Percentiles rank a stretch among this genome's conserved stretches.
Conservation (phyloP, 306 rosid species). For the Cucumis melo region DNA sequence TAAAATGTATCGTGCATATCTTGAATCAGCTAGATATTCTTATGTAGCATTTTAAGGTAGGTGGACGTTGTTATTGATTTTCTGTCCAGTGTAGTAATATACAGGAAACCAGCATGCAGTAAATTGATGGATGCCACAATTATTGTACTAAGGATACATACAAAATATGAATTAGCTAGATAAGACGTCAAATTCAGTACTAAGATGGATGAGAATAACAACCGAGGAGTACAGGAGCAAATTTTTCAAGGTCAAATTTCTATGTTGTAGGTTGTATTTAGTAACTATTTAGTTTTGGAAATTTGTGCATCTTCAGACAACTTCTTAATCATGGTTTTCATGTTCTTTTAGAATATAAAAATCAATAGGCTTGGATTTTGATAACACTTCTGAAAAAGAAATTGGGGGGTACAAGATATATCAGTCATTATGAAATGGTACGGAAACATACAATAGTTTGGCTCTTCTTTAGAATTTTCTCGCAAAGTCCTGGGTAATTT, state of each 20-base stretch:
- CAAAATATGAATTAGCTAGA: neutral
- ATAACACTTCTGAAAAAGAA: no score
- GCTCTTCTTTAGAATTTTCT: slow-evolving; percentile 77
- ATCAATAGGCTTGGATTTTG: no score
- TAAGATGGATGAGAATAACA: neutral
- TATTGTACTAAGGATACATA: neutral
- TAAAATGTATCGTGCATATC: neutral
- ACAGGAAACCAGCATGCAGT: neutral
- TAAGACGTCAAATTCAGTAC: neutral
- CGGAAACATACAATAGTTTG: slow-evolving; percentile 76
- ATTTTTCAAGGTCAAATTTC: neutral
- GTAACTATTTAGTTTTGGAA: no score
- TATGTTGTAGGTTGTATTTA: neutral
- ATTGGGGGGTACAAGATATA: no score
- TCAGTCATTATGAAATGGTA: neutral
- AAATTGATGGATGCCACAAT: neutral
- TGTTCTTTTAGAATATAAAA: no score
- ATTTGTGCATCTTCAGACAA: no score
- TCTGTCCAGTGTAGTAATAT: neutral
- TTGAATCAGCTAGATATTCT: neutral
- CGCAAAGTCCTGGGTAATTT: slow-evolving; percentile 76
- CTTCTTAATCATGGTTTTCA: no score
- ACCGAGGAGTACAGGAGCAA: neutral
- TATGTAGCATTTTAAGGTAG: neutral
- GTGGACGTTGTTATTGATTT: neutral